Evolutionary conservation across 495 filamentous ascomycete species (phyloP), one percentile per base, ranked within the genome.

Genomic region (Beverwykella pulmonaria): DNA sequence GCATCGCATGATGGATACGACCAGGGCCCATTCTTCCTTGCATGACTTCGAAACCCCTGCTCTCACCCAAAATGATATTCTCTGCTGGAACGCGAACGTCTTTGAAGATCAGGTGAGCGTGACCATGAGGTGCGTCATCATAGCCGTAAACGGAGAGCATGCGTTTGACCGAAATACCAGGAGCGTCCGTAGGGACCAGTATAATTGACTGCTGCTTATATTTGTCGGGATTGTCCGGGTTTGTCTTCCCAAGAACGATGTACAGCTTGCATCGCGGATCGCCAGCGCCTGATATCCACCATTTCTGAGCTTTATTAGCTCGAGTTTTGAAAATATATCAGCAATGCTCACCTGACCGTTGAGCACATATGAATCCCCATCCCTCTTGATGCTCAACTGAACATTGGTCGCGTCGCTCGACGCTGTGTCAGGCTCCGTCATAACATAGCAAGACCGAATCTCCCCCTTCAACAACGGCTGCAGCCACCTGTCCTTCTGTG

Each of bases 11-110:
- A 79, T 96, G 93, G 75, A 97, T 96, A 41, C 93, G 89, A 14
- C 93, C 92, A 20, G 93, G 92, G 4, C 92, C 92, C 29, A 97
- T 85, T 48, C 92, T 88, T 34, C 93, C 92, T 75, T 97, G 92
- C 76, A 96, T 96, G 74, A 97, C 96, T 76, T 97, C 93, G 77
- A 96, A 96, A n/a, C 92, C 93, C 50, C 92, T 87, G 61, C 92
- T 92, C 75, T 92, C 90, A 54, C 92, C 93, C 30, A 97, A 86
- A 9, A 97, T 88, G 68, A 97, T 84, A 75, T 90, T 91, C 61
- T 82, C 75, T 6, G 81, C 82, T 19, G 92, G 92, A 0, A 97
- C 87, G 63, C 91, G 89, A 49, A 94, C 92, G 72, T 96, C 86
- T 26, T 87, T 82, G 81, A 97, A 97, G 59, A 81, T 86, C 75